phyloP scores from a whole-genome alignment of 345 rosid species.

The Acer negundo region DNA sequence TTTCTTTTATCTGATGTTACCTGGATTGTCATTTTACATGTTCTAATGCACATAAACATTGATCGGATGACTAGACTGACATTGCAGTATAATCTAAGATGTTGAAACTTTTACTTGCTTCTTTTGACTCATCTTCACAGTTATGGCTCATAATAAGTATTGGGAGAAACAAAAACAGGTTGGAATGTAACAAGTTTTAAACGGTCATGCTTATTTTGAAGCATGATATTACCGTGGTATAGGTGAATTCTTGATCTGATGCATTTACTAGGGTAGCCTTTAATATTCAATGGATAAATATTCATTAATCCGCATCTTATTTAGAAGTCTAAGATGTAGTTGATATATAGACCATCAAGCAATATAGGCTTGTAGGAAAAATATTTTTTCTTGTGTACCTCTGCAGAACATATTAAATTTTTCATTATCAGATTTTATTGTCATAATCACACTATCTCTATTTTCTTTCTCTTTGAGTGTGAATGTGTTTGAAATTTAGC shows the following conservation, averaged over 20 bases:
- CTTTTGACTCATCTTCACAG: background rate
- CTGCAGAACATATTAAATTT: background rate
- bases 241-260: background rate
- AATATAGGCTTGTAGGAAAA: background rate
- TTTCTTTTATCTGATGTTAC: constrained; percentile 7
- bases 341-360: background rate
- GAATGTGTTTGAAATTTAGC: background rate
- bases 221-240: background rate
- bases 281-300: background rate
- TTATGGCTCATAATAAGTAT: background rate
- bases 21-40: constrained; percentile 5
- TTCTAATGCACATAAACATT: background rate
- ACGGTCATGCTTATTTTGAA: background rate
- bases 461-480: background rate
- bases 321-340: background rate
- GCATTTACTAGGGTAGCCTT: too few species aligned
- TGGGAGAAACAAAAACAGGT: background rate
- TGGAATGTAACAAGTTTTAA: background rate
- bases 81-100: background rate
- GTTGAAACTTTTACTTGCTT: background rate
- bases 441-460: background rate
- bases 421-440: background rate
- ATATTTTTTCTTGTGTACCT: background rate
- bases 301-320: background rate
- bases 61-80: background rate